Conservation (phyloP, 1,284 basidiomycete genomes). For the Pseudomicrostroma phylloplanum region DNA sequence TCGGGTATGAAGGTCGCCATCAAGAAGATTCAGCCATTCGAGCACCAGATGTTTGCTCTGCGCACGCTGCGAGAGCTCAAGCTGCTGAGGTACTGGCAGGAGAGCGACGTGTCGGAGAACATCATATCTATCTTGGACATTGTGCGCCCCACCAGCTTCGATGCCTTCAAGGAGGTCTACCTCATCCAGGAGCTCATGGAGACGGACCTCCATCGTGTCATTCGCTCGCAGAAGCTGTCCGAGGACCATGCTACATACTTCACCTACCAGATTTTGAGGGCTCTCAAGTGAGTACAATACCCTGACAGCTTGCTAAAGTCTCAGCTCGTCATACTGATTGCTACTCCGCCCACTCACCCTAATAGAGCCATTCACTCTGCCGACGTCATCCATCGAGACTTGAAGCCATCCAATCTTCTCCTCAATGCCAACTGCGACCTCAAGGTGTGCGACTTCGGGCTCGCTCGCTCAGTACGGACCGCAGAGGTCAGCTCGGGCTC, state of each 20-base stretch:
- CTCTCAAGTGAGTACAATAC: conserved; percentile 59
- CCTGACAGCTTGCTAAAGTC: too few species aligned
- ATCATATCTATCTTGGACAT: conserved; percentile 32
- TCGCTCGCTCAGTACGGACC: conserved; percentile 23
- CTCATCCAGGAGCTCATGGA: conserved; percentile 75
- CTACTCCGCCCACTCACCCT: too few species aligned
- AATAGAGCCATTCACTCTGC: conserved; percentile 72
- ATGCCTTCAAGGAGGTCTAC: conserved; percentile 35
- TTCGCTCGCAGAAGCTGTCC: conserved; percentile 68
- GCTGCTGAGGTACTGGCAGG: conserved; percentile 47
- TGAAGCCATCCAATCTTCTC: conserved; percentile 91
- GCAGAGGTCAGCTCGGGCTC: conserved; percentile 10
- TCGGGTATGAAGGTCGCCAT: conserved; percentile 52
- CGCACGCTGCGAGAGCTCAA: conserved; percentile 49
- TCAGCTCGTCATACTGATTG: too few species aligned
- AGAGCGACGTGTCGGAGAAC: conserved; percentile 39
- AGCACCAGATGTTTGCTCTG: conserved; percentile 50
- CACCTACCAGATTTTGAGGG: conserved; percentile 74
- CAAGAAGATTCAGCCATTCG: conserved; percentile 51
- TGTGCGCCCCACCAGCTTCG: conserved; percentile 25
- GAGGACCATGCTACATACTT: conserved; percentile 35
- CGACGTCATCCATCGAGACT: conserved; percentile 87
- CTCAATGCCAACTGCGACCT: conserved; percentile 93
- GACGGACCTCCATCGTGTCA: conserved; percentile 73
- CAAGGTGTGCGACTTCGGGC: conserved; percentile 39